Evolutionary conservation across 2,329 filamentous ascomycete genomes (phyloP).

Genomic region (Dactylellina drechsleri): DNA sequence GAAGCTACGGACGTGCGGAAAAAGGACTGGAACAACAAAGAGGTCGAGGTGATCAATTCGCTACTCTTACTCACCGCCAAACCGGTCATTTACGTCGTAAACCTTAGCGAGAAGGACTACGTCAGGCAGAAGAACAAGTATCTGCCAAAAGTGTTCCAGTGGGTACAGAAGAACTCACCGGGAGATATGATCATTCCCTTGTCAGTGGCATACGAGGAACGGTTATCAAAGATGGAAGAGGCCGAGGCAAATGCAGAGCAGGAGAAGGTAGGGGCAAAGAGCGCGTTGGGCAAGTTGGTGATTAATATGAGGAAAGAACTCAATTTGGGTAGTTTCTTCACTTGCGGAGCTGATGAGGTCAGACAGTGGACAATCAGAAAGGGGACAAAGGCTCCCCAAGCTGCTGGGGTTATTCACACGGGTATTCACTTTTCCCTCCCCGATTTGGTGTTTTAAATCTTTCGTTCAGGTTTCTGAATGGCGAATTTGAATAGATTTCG

Average conservation of each 20-base stretch:
- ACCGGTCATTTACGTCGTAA: conserved; percentile 95
- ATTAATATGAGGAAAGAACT: conserved; percentile 91
- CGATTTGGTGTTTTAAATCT: not conserved
- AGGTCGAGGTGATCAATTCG: conserved; percentile 98
- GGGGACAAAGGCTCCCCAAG: conserved; percentile 96
- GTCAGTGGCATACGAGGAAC: conserved; percentile 92
- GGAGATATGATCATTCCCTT: conserved; percentile 93
- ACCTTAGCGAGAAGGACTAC: conserved; percentile 96
- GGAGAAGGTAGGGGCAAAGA: conserved; percentile 87
- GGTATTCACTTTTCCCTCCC: conserved; percentile 58
- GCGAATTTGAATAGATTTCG: conserved; percentile 73
- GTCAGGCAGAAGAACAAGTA: conserved; percentile 99
- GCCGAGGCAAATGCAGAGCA: conserved; percentile 82
- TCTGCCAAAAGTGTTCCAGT: conserved; percentile 89
- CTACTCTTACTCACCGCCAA: conserved; percentile 95
- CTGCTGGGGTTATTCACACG: conserved; percentile 95
- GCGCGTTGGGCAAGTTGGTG: conserved; percentile 89
- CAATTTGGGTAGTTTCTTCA: conserved; percentile 96
- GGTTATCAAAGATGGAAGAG: conserved; percentile 82
- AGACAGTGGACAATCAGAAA: conserved; percentile 97
- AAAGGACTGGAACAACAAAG: conserved; percentile 87
- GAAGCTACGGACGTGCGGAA: conserved; percentile 86
- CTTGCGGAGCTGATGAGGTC: conserved; percentile 92
- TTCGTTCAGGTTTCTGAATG: not conserved
- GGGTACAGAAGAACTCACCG: conserved; percentile 89